These are phyloP conservation scores for Euryodendron excelsum DNA, from an alignment of 148 eudicot genomes.

Conservation along the genomic window DNA sequence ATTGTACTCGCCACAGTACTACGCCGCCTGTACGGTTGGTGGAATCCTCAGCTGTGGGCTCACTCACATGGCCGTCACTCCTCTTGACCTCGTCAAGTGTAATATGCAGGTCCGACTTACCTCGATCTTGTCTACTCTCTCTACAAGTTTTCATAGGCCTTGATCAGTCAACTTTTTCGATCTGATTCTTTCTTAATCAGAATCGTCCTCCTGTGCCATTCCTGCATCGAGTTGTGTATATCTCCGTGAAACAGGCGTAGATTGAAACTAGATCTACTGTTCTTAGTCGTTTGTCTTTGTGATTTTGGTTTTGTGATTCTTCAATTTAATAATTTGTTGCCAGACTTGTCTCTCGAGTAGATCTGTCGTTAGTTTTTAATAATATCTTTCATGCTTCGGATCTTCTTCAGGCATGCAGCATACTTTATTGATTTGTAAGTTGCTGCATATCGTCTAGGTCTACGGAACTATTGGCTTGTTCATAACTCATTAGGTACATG, in stretches of 20 bases:
- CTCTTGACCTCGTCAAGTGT: constrained; percentile 57
- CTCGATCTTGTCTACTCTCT: neutral
- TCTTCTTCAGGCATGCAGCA: neutral
- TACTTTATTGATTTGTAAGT: neutral
- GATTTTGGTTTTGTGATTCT: neutral
- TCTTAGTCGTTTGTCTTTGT: neutral
- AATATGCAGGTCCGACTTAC: constrained; percentile 41
- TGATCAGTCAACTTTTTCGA: neutral
- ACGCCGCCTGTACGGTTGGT: constrained; percentile 63
- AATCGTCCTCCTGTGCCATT: neutral
- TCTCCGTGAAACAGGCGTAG: neutral
- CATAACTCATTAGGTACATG: neutral
- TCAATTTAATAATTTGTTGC: neutral
- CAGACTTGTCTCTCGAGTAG: neutral
- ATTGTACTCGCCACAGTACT: constrained; percentile 59
- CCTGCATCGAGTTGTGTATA: neutral
- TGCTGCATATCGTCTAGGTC: neutral
- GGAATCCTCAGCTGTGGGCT: constrained; percentile 62
- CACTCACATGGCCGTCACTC: constrained; percentile 55
- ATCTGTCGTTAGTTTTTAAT: neutral
- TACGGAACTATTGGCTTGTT: neutral
- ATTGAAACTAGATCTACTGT: neutral
- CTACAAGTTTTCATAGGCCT: neutral
- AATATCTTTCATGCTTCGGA: neutral
- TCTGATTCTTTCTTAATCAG: neutral